Evolutionary conservation across 2,329 filamentous ascomycete species (phyloP).

Genomic region (Lecanicillium sp.): DNA sequence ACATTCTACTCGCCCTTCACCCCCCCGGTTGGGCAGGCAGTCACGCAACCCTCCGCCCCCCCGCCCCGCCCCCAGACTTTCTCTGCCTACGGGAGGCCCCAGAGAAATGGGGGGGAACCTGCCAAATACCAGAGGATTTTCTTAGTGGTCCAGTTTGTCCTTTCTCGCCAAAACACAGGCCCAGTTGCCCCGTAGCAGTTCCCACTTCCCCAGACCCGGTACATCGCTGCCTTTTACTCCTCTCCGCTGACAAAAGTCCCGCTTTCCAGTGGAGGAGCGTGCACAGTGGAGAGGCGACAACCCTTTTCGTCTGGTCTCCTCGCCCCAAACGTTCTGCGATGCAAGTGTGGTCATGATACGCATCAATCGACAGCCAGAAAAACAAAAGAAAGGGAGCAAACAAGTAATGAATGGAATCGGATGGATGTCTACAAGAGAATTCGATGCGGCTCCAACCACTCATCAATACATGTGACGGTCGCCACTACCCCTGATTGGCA

Average conservation of each 20-base stretch:
- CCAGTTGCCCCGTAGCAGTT: background rate
- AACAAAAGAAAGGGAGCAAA: too few species aligned
- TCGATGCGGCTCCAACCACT: background rate
- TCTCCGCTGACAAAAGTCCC: background rate
- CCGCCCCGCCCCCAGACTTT: constrained; percentile 9
- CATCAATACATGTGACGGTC: background rate
- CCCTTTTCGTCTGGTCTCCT: constrained; percentile 6
- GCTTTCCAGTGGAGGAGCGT: too few species aligned
- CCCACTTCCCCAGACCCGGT: constrained; percentile 13
- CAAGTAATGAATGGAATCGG: background rate
- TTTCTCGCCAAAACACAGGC: too few species aligned
- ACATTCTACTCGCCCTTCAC: background rate
- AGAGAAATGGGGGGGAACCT: too few species aligned
- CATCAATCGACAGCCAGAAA: too few species aligned
- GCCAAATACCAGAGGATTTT: too few species aligned
- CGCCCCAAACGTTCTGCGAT: too few species aligned
- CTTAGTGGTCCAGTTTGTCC: too few species aligned
- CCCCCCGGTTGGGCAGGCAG: background rate
- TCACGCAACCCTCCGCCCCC: background rate
- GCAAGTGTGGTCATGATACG: too few species aligned
- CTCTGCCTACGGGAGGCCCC: too few species aligned
- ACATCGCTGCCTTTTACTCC: too few species aligned
- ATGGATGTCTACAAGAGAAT: background rate
- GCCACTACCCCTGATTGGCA: background rate
- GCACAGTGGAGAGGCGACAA: background rate